A percentile compares a stretch with the other conserved stretches of the same genome.
Conservation (phyloP, 805 yeast genomes). For the Limtongozyma cylindracea region DNA sequence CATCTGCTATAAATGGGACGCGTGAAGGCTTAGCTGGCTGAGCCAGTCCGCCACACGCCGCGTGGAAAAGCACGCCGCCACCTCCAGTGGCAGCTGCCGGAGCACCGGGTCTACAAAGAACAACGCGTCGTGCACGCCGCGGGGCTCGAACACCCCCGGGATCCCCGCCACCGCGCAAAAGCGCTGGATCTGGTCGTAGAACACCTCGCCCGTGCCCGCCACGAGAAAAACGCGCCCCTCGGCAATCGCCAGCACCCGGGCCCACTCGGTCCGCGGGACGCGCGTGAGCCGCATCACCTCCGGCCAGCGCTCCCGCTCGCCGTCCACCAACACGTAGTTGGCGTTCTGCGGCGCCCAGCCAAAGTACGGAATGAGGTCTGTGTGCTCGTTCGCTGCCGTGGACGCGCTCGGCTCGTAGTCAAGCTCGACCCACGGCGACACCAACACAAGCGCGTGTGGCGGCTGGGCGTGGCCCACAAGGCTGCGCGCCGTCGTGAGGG, state of each 20-base stretch:
- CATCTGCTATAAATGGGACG: no score
- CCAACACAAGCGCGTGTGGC: constrained; percentile 7
- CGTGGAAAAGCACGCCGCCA: no score
- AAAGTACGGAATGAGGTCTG: neutral
- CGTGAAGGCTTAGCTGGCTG: no score
- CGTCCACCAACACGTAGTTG: no score
- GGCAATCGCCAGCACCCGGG: constrained; percentile 7
- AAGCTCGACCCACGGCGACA: constrained; percentile 13
- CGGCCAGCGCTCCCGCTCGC: no score
- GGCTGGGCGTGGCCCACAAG: constrained; percentile 3
- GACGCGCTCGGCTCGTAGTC: constrained; percentile 9
- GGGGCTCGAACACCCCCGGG: constrained; percentile 2
- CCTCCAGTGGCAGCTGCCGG: no score
- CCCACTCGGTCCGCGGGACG: constrained; percentile 6
- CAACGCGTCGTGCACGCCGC: constrained; percentile 4
- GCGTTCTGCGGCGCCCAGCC: no score
- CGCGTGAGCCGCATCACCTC: no score
- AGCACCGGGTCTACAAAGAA: constrained; percentile 3
- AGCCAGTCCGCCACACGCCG: no score
- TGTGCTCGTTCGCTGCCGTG: constrained; percentile 7
- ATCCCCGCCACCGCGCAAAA: constrained; percentile 9
- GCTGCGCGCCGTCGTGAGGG: constrained; percentile 7
- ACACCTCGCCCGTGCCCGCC: constrained; percentile 15
- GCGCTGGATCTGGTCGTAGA: constrained; percentile 12
- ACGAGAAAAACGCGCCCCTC: constrained; percentile 8